These are phyloP conservation scores for Pichia membranifaciens DNA, from an alignment of 805 yeast genomes.

Conservation along the genomic window DNA sequence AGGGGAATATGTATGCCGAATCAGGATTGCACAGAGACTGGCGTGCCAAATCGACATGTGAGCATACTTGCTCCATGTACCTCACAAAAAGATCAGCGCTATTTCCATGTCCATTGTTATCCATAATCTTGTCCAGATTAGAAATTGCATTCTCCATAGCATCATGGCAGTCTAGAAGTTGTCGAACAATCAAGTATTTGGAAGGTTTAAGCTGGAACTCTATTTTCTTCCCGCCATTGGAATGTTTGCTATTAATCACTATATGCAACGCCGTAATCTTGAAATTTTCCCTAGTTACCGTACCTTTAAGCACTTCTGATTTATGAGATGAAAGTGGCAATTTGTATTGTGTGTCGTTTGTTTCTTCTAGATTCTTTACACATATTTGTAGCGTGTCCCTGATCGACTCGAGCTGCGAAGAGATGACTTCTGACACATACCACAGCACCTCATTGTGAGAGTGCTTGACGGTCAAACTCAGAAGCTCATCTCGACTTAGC, in stretches of 20 bases:
- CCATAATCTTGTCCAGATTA: slow-evolving; percentile 33
- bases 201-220: slow-evolving; percentile 35
- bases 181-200: slow-evolving; percentile 36
- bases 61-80: slow-evolving; percentile 24
- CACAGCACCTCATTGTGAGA: slow-evolving; percentile 34
- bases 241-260: slow-evolving; percentile 30
- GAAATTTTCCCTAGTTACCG: slow-evolving; percentile 49
- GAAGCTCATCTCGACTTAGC: slow-evolving; percentile 7
- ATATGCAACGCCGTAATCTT: slow-evolving; percentile 45
- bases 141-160: slow-evolving; percentile 38
- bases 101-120: slow-evolving; percentile 12
- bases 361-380: slow-evolving; percentile 32
- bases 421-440: slow-evolving; percentile 42
- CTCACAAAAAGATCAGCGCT: slow-evolving; percentile 22
- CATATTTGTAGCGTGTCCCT: slow-evolving; percentile 40
- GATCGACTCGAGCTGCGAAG: slow-evolving; percentile 43
- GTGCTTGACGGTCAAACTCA: slow-evolving; percentile 10
- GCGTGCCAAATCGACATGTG: slow-evolving; percentile 32
- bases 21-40: slow-evolving; percentile 45
- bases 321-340: slow-evolving; percentile 53
- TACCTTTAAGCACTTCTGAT: slow-evolving; percentile 55
- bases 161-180: slow-evolving; percentile 34
- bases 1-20: slow-evolving; percentile 53
- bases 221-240: slow-evolving; percentile 38
- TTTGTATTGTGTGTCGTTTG: slow-evolving; percentile 39